A percentile compares a stretch with the other conserved stretches of the same genome.
These are phyloP conservation scores for Amylocystis lapponica DNA, from an alignment of 768 basidiomycete genomes.

Conservation along the genomic window DNA sequence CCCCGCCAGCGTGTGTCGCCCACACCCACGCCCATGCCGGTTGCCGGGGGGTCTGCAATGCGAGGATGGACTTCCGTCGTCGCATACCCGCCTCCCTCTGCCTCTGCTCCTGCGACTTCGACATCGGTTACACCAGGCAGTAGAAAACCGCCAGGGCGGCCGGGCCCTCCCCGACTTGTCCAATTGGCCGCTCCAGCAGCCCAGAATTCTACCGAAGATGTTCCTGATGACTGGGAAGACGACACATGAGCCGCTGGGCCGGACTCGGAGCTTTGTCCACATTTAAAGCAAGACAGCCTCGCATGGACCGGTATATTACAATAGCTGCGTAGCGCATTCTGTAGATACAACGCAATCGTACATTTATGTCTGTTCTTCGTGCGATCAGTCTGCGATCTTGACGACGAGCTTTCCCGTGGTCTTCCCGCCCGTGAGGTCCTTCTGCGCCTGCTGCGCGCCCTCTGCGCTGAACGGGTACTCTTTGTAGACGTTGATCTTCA, in stretches of 20 bases:
- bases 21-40: constrained; percentile 12
- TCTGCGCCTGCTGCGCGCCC: constrained; percentile 71
- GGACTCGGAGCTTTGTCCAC: not conserved
- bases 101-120: constrained; percentile 4
- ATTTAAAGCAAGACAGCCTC: not conserved
- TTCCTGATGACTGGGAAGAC: constrained; percentile 57
- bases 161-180: constrained; percentile 9
- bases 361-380: not conserved
- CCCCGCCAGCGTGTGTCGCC: constrained; percentile 21
- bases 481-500: constrained; percentile 65
- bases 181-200: not conserved
- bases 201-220: constrained; percentile 13
- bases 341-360: not conserved
- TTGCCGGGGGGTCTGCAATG: constrained; percentile 1
- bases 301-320: not conserved
- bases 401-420: constrained; percentile 85
- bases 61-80: constrained; percentile 33
- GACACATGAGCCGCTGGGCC: constrained; percentile 35
- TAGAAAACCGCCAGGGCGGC: constrained; percentile 7
- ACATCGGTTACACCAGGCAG: not conserved
- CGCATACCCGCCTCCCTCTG: constrained; percentile 11
- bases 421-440: constrained; percentile 65
- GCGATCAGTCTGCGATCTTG: constrained; percentile 41
- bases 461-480: constrained; percentile 84
- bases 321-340: not conserved